phyloP scores from a whole-genome alignment of 2,329 filamentous ascomycete species.

The Dactylellina haptotyla region DNA sequence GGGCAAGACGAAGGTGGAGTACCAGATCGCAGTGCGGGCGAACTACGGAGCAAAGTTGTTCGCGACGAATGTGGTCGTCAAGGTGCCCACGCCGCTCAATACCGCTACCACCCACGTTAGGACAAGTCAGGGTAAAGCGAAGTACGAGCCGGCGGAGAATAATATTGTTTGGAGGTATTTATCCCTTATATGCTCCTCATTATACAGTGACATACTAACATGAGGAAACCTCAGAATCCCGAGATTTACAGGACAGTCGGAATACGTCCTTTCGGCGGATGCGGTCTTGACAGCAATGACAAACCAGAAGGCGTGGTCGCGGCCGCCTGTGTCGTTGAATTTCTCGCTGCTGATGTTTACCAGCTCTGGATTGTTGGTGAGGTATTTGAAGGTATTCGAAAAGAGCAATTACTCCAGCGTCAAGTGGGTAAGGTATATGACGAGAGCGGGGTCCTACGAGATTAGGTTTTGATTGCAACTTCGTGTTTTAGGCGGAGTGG shows the following conservation, averaged over 20 bases:
- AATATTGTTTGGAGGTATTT: constrained; percentile 90
- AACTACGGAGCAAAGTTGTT: constrained; percentile 98
- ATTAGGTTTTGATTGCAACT: constrained; percentile 74
- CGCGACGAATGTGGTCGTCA: constrained; percentile 92
- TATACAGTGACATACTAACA: not conserved
- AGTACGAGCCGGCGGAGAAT: constrained; percentile 98
- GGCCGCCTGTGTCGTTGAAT: constrained; percentile 88
- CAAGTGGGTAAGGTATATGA: constrained; percentile 99
- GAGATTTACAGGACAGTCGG: constrained; percentile 96
- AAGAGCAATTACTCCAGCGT: constrained; percentile 99
- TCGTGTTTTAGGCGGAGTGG: not conserved
- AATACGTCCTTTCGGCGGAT: constrained; percentile 93
- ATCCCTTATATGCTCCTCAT: not conserved
- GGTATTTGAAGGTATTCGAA: constrained; percentile 98
- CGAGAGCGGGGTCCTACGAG: constrained; percentile 94
- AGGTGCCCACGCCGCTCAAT: constrained; percentile 95
- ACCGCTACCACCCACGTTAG: constrained; percentile 93
- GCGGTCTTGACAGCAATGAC: constrained; percentile 96
- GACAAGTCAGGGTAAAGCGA: constrained; percentile 94
- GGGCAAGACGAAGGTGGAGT: constrained; percentile 96
- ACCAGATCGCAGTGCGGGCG: constrained; percentile 95
- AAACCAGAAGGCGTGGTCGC: constrained; percentile 95
- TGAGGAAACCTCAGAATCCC: constrained; percentile 70
- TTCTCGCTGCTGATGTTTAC: constrained; percentile 99
- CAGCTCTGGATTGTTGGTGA: constrained; percentile 86